Evolutionary conservation across 805 yeast genomes (phyloP).

Genomic region (Candida ascalaphidarum): DNA sequence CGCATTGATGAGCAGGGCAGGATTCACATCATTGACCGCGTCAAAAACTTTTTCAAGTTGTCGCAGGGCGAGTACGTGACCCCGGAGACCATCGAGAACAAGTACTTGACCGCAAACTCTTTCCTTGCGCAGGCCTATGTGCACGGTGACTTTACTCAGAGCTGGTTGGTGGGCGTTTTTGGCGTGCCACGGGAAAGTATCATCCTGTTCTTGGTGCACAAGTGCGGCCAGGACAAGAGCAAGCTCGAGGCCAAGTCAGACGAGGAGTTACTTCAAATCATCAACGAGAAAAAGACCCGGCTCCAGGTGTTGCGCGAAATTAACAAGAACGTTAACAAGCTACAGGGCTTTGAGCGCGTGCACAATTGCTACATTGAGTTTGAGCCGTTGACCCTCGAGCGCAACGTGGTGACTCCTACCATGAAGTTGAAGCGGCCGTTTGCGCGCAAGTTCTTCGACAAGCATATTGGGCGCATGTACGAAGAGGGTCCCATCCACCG

Average conservation of each 20-base stretch:
- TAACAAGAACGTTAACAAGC: constrained; percentile 5
- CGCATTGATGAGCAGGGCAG: constrained; percentile 10
- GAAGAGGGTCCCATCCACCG: constrained; percentile 30
- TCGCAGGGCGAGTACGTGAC: constrained; percentile 12
- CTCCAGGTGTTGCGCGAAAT: constrained; percentile 4
- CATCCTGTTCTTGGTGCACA: constrained; percentile 7
- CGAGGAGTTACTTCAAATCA: constrained; percentile 6
- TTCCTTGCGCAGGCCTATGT: constrained; percentile 18
- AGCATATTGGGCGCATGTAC: constrained; percentile 35
- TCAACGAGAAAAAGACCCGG: constrained; percentile 9
- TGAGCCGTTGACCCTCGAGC: constrained; percentile 17
- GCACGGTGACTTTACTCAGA: constrained; percentile 23
- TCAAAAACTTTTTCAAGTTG: constrained; percentile 12
- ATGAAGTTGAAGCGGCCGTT: constrained; percentile 37
- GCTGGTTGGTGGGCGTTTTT: constrained; percentile 13
- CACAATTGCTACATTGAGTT: constrained; percentile 17
- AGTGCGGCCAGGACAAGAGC: constrained; percentile 5
- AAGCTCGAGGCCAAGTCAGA: constrained; percentile 9
- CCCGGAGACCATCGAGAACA: constrained; percentile 10
- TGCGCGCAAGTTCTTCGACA: constrained; percentile 36
- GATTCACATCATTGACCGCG: constrained; percentile 8
- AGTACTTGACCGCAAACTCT: constrained; percentile 8
- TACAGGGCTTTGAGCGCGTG: constrained; percentile 15
- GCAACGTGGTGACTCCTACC: constrained; percentile 19
- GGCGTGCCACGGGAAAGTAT: constrained; percentile 13